phyloP scores from a whole-genome alignment of 768 basidiomycete genomes.

The Imleria badia region DNA sequence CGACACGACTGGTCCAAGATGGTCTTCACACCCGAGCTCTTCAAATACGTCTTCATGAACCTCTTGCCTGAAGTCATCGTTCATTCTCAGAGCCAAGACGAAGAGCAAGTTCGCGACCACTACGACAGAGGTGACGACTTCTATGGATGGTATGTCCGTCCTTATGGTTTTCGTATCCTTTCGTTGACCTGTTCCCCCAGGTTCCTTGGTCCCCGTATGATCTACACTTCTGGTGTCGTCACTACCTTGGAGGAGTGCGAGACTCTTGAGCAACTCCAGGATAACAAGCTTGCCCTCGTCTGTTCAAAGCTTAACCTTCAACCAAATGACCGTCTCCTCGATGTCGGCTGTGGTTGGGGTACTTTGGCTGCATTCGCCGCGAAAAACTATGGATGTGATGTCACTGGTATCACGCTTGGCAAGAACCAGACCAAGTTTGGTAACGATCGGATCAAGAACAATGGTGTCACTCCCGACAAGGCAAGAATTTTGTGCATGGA shows the following conservation, averaged over 20 bases:
- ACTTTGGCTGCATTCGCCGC: conserved; percentile 92
- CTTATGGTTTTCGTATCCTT: neutral
- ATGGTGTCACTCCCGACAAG: conserved; percentile 67
- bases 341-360: conserved; percentile 96
- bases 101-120: conserved; percentile 93
- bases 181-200: conserved; percentile 31
- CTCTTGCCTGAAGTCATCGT: conserved; percentile 92
- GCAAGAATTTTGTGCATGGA: conserved; percentile 93
- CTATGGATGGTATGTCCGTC: conserved; percentile 63
- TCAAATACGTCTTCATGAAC: conserved; percentile 88
- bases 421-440: conserved; percentile 93
- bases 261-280: conserved; percentile 91
- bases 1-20: conserved; percentile 96
- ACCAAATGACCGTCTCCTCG: conserved; percentile 79
- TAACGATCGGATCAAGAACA: conserved; percentile 79
- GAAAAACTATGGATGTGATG: conserved; percentile 96
- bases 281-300: conserved; percentile 95
- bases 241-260: conserved; percentile 67
- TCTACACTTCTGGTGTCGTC: conserved; percentile 95
- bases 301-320: conserved; percentile 93
- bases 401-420: conserved; percentile 91
- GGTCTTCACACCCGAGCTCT: conserved; percentile 85
- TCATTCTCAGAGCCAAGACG: conserved; percentile 90
- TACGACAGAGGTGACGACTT: conserved; percentile 99
- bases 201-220: conserved; percentile 95